Base-by-base conservation (phyloP, 1,284 basidiomycete species). In the Flammula alnicola region DNA sequence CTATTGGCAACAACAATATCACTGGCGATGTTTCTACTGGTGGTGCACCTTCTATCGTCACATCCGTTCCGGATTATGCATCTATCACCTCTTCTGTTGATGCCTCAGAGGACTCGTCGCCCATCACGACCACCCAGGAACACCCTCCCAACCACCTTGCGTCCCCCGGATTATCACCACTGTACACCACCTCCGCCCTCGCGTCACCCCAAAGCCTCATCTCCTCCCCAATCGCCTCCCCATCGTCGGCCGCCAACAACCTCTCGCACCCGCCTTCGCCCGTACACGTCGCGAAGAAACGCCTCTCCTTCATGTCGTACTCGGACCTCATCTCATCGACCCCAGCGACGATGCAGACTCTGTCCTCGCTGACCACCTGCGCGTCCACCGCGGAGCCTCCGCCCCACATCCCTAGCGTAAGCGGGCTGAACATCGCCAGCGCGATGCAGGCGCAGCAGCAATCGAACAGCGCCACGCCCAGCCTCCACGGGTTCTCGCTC, bases 221-320 rank as follows among this genome's bases (percentile, higher is more conserved):
- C 49, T 14, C 33, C 36, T 7, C 44, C 54, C 11, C 40, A 29
- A 5, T 32, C 64, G 7, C 62, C 62, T 19, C 43, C 37, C 25
- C 39, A 31, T 45, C n/a, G n/a, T n/a, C n/a, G n/a, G n/a, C n/a
- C n/a, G n/a, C n/a, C n/a, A n/a, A n/a, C n/a, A 42, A 23, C 25
- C 42, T 38, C 45, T 80, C 74, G 27, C 81, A 72, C 55, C 82
- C 74, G 26, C 84, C 80, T 25, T 88, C 77, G 20, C 85, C 83
- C 3, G 75, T 75, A 8, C 67, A 72, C 40, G 65, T 61, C 2
- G 70, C 73, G 41, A 74, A 75, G 32, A 84, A 92, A 60, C 83
- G 88, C 1, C 78, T 95, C 23, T 91, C 88, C 0, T 94, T 93
- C 75, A 80, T 94, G 67, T 88, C 89, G 2, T 93, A 93, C 67